Conservation (phyloP, 2,329 filamentous ascomycete genomes). For the Neonectria magnoliae region DNA sequence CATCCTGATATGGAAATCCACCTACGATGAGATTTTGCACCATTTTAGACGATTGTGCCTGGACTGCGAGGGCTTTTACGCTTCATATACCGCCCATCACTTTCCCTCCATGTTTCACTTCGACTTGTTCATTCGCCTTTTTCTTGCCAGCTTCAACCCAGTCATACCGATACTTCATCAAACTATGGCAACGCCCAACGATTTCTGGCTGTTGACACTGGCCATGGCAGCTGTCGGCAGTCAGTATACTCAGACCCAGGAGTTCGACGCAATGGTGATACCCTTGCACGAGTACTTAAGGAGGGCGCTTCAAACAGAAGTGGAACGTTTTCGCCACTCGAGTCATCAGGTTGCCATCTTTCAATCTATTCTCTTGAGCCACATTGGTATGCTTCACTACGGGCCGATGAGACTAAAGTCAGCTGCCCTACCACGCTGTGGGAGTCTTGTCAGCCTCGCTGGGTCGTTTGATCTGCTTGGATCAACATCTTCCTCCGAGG, state of each 20-base stretch:
- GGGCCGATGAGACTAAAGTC: slow-evolving; percentile 3
- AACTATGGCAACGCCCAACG: slow-evolving; percentile 11
- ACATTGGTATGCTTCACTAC: slow-evolving; percentile 22
- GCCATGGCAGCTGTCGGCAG: slow-evolving; percentile 37
- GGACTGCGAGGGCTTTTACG: slow-evolving; percentile 7
- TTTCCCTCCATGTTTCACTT: slow-evolving; percentile 43
- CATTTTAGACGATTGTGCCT: slow-evolving; percentile 21
- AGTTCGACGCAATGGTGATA: slow-evolving; percentile 31
- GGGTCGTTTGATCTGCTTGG: neutral
- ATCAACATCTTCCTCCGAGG: neutral
- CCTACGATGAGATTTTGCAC: slow-evolving; percentile 16
- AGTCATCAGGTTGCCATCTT: neutral
- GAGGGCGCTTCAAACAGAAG: slow-evolving; percentile 18
- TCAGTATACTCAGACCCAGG: slow-evolving; percentile 37
- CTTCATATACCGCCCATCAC: slow-evolving; percentile 1
- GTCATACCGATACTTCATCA: slow-evolving; percentile 46
- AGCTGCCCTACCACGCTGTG: neutral
- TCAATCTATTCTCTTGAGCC: slow-evolving; percentile 31
- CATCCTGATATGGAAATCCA: slow-evolving; percentile 1
- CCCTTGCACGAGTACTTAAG: slow-evolving; percentile 40
- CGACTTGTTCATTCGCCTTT: slow-evolving; percentile 46
- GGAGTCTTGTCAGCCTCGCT: neutral
- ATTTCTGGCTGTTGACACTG: slow-evolving; percentile 35
- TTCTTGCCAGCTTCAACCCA: slow-evolving; percentile 46
- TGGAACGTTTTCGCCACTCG: neutral